phyloP scores from a whole-genome alignment of 2,329 filamentous ascomycete species.

The Cercospora janseana region DNA sequence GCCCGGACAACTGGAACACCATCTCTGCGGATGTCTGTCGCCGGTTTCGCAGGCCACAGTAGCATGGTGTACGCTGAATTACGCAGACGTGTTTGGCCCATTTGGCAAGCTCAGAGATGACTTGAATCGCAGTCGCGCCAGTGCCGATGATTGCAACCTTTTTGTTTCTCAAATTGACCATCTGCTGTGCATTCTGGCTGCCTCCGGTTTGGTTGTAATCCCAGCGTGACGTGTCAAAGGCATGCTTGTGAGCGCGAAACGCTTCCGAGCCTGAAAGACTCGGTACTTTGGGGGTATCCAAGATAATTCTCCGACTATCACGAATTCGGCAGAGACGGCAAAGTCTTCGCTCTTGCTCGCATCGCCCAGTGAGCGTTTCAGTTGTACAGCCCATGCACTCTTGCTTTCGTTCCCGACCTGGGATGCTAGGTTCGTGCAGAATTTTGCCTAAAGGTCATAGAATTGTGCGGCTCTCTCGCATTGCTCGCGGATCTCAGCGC shows the following conservation, averaged over 20 bases:
- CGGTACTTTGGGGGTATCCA: no score
- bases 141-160: slow-evolving; percentile 46
- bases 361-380: no score
- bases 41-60: slow-evolving; percentile 43
- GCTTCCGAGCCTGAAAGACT: no score
- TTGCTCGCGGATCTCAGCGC: slow-evolving; percentile 50
- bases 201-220: slow-evolving; percentile 45
- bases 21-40: slow-evolving; percentile 38
- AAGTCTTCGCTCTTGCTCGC: no score
- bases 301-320: no score
- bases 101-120: slow-evolving; percentile 41
- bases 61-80: slow-evolving; percentile 46
- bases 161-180: slow-evolving; percentile 41
- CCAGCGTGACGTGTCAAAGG: slow-evolving; percentile 48
- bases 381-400: no score
- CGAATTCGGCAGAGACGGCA: no score
- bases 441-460: no score
- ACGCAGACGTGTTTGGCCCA: slow-evolving; percentile 41
- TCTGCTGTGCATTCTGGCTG: slow-evolving; percentile 28
- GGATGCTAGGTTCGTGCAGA: no score
- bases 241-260: no score
- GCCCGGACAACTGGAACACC: slow-evolving; percentile 36
- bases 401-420: no score
- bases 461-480: no score
- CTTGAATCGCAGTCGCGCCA: slow-evolving; percentile 43